Evolutionary conservation across 2,329 filamentous ascomycete species (phyloP).

Genomic region (Aspergillus uvarum): DNA sequence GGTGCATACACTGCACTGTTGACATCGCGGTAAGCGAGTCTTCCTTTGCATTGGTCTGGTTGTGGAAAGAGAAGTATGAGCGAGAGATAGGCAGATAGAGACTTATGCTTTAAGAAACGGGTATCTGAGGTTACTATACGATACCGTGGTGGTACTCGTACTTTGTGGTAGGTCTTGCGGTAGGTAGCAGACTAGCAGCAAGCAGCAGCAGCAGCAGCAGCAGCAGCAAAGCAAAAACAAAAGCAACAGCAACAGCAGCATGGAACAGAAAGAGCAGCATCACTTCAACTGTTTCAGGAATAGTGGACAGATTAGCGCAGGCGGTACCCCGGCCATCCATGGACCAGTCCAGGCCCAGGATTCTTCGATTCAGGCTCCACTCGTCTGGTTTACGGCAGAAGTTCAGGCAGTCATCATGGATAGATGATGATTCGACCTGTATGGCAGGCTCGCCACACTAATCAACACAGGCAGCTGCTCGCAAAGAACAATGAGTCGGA

Average conservation of each 20-base stretch:
- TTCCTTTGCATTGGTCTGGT: background rate
- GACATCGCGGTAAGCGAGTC: background rate
- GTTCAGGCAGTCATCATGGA: constrained; percentile 1
- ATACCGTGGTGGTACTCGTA: background rate
- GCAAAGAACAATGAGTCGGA: background rate
- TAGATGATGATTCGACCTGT: constrained; percentile 14
- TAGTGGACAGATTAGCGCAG: background rate
- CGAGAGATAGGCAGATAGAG: background rate
- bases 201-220: background rate
- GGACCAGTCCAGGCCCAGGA: constrained; percentile 18
- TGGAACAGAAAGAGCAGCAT: background rate
- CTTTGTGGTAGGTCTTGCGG: background rate
- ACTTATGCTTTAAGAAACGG: background rate
- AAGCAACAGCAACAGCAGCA: background rate
- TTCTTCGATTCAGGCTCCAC: constrained; percentile 15
- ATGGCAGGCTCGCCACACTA: background rate
- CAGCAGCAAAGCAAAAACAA: background rate
- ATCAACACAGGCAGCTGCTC: background rate
- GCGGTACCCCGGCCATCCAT: constrained; percentile 11
- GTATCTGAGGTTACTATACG: background rate
- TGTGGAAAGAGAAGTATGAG: background rate
- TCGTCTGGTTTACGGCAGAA: constrained; percentile 1
- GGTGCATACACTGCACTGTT: background rate
- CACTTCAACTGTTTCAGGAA: background rate
- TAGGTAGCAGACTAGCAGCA: background rate